A percentile compares a stretch with the other conserved stretches of the same genome.
These are phyloP conservation scores for Eurotiales sp. DNA, from an alignment of 2,329 filamentous ascomycete genomes.

Conservation along the genomic window DNA sequence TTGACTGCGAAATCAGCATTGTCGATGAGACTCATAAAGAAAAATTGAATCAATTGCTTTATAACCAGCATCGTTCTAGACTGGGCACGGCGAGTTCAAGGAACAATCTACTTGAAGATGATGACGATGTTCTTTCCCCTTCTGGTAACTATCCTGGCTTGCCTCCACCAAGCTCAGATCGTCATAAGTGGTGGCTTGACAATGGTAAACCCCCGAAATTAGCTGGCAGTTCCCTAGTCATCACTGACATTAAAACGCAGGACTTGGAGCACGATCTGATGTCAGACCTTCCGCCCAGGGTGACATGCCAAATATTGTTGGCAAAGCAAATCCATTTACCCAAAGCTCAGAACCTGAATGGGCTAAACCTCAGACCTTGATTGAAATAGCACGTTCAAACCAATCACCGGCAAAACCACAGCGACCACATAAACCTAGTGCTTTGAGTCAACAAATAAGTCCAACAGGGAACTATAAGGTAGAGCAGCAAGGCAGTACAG, in stretches of 20 bases:
- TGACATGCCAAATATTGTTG: conserved; percentile 66
- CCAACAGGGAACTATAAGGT: neutral
- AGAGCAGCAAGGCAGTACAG: neutral
- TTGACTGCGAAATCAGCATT: conserved; percentile 77
- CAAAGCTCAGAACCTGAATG: conserved; percentile 75
- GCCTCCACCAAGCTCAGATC: conserved; percentile 60
- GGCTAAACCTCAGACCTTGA: conserved; percentile 46
- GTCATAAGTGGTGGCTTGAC: conserved; percentile 63
- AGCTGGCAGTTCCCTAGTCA: neutral
- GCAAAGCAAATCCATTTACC: conserved; percentile 77
- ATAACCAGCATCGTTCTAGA: conserved; percentile 62
- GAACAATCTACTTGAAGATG: conserved; percentile 29
- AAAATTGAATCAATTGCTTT: conserved; percentile 68
- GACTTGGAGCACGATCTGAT: conserved; percentile 69
- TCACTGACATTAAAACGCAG: conserved; percentile 32
- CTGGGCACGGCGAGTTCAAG: conserved; percentile 35
- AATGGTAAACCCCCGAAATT: conserved; percentile 42
- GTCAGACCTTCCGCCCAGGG: conserved; percentile 62
- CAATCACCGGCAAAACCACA: neutral
- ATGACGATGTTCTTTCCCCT: conserved; percentile 78
- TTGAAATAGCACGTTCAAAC: conserved; percentile 1
- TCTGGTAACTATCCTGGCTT: conserved; percentile 77
- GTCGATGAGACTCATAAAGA: conserved; percentile 73
- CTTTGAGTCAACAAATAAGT: neutral
- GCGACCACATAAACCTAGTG: conserved; percentile 4